Percentiles rank a stretch among this genome's conserved stretches.
Evolutionary conservation across 75 land plant genomes (phyloP).

Genomic region (Gnetum montanum): DNA sequence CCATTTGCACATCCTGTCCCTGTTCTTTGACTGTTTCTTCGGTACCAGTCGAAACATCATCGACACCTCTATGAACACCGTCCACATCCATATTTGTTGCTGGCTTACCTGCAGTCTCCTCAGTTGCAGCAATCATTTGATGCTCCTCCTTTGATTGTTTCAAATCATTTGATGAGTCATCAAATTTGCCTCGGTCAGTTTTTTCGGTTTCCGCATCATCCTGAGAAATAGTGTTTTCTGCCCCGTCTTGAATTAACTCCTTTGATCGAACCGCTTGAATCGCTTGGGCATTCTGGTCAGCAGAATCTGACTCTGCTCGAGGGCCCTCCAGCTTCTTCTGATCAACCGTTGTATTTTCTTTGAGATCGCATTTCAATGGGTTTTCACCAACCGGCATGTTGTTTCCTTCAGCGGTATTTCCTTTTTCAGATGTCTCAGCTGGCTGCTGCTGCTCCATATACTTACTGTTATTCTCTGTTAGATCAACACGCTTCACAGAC

Average conservation of each 20-base stretch:
- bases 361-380: not conserved
- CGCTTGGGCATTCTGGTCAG: too few species aligned
- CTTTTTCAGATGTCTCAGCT: not conserved
- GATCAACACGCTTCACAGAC: too few species aligned
- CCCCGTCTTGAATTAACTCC: not conserved
- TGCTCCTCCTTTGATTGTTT: not conserved
- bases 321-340: not conserved
- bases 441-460: not conserved
- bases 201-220: not conserved
- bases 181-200: not conserved
- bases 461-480: not conserved
- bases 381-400: not conserved
- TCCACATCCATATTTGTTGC: not conserved
- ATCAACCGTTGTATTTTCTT: constrained; percentile 1
- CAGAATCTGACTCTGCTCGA: not conserved
- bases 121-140: not conserved
- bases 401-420: not conserved
- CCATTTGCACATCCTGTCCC: not conserved
- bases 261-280: not conserved
- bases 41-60: constrained; percentile 1
- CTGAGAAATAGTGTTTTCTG: not conserved
- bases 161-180: not conserved
- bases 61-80: not conserved
- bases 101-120: not conserved
- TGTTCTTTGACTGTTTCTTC: not conserved